Conservation (phyloP, 2,329 filamentous ascomycete genomes). For the Pseudogymnoascus sp. region DNA sequence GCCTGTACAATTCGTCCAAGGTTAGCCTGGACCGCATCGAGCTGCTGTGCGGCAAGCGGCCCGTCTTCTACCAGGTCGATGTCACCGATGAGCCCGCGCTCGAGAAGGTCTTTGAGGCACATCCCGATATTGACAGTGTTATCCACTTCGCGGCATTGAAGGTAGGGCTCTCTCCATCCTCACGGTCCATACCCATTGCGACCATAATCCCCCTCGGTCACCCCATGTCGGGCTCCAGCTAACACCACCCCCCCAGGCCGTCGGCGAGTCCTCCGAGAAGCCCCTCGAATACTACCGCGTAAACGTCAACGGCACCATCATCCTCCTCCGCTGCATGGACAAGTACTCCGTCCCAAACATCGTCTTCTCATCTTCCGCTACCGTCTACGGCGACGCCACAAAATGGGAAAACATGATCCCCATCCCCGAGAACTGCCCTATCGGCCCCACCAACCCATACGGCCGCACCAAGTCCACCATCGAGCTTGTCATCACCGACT, state of each 20-base stretch:
- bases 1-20: slow-evolving; percentile 90
- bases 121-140: slow-evolving; percentile 93
- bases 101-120: slow-evolving; percentile 78
- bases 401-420: slow-evolving; percentile 97
- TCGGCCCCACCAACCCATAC: slow-evolving; percentile 95
- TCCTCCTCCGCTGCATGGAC: slow-evolving; percentile 78
- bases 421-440: slow-evolving; percentile 93
- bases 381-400: slow-evolving; percentile 96
- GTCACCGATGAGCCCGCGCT: slow-evolving; percentile 78
- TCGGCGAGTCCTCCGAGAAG: slow-evolving; percentile 88
- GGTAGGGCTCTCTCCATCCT: slow-evolving; percentile 41
- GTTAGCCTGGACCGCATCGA: slow-evolving; percentile 93
- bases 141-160: slow-evolving; percentile 98
- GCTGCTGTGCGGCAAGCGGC: slow-evolving; percentile 81
- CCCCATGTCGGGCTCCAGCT: neutral
- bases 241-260: slow-evolving; percentile 55
- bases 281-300: slow-evolving; percentile 96
- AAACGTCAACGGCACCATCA: slow-evolving; percentile 89
- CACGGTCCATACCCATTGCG: neutral
- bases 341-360: slow-evolving; percentile 91
- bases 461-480: slow-evolving; percentile 93
- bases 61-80: slow-evolving; percentile 77
- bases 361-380: slow-evolving; percentile 96
- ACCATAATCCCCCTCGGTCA: too few species aligned
- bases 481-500: slow-evolving; percentile 85